Evolutionary conservation across 2,329 filamentous ascomycete species (phyloP), one percentile per base, ranked within the genome.

Genomic region (Leptographium lundbergii): DNA sequence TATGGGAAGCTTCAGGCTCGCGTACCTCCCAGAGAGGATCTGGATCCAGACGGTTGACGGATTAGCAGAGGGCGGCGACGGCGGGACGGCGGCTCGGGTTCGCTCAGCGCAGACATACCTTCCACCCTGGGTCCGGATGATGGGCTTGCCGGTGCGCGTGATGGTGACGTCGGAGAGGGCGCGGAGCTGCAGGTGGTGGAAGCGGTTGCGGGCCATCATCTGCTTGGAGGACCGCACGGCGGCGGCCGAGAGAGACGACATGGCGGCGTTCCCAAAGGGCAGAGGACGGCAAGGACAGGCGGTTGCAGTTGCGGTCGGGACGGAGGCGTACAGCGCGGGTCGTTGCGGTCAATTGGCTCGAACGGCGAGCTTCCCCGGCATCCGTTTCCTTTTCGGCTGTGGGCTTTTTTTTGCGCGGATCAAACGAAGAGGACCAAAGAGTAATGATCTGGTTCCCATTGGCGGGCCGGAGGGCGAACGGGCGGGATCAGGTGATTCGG

Each of bases 101-200:
- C 14, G 13, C 19, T 19, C 14, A 13, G 39, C 14, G 19, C 14
- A 5, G 39, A 42, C 84, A 75, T 75, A 95, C 89, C 92, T 86
- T 78, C 94, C 94, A 75, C 92, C 92, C 70, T 91, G 85, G 60
- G 87, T 79, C 69, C 91, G 87, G 70, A 97, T 77, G 68, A 97
- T 91, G 63, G 94, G 92, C 80, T 96, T 96, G 73, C 94, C 94
- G 60, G 94, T 99, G 69, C 94, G 83, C 63, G 92, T 95, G 70
- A 99, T 96, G 69, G 88, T 80, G 69, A 99, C 82, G 78, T 99
- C 94, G 71, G 90, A 88, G 66, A 86, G 69, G 63, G 73, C 73
- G 71, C 79, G 78, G 69, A 76, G 77, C 68, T 78, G 63, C 72
- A 79, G 77, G 69, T 76, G 77, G 68, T 77, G 75, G 67, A 75